These are phyloP conservation scores for Serendipita indica DNA, from an alignment of 768 basidiomycete species.

Conservation along the genomic window DNA sequence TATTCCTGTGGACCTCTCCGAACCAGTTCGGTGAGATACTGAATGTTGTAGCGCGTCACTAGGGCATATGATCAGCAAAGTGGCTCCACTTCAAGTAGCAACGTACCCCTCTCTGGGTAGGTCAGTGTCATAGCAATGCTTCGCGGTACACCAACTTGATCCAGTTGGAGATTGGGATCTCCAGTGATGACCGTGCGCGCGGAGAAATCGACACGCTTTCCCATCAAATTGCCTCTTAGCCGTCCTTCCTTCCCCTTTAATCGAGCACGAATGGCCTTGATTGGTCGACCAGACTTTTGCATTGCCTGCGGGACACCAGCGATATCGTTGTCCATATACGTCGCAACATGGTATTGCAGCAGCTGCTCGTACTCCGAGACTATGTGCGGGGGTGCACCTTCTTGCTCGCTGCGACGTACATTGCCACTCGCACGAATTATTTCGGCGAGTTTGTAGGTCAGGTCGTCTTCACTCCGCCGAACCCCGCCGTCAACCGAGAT, in stretches of 20 bases:
- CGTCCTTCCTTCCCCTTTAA: slow-evolving; percentile 99
- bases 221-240: slow-evolving; percentile 95
- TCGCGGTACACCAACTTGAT: slow-evolving; percentile 91
- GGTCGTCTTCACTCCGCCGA: slow-evolving; percentile 93
- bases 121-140: slow-evolving; percentile 97
- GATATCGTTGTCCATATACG: slow-evolving; percentile 99
- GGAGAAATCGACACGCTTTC: slow-evolving; percentile 98
- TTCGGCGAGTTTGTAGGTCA: slow-evolving; percentile 95
- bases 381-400: slow-evolving; percentile 92
- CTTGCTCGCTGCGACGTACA: slow-evolving; percentile 83
- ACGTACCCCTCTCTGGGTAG: slow-evolving; percentile 83
- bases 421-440: slow-evolving; percentile 92
- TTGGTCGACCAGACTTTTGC: slow-evolving; percentile 93
- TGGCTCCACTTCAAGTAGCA: background rate
- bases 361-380: slow-evolving; percentile 93
- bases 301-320: slow-evolving; percentile 94
- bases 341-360: slow-evolving; percentile 97
- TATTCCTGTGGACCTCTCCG: slow-evolving; percentile 89
- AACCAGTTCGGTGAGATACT: slow-evolving; percentile 85
- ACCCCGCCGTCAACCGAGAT: slow-evolving; percentile 94
- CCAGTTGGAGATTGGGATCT: slow-evolving; percentile 90
- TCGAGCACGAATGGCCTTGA: slow-evolving; percentile 95
- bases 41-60: slow-evolving; percentile 97
- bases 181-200: slow-evolving; percentile 98
- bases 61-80: background rate